Evolutionary conservation across 768 basidiomycete genomes (phyloP).

Genomic region (Phlegmacium glaucopus): DNA sequence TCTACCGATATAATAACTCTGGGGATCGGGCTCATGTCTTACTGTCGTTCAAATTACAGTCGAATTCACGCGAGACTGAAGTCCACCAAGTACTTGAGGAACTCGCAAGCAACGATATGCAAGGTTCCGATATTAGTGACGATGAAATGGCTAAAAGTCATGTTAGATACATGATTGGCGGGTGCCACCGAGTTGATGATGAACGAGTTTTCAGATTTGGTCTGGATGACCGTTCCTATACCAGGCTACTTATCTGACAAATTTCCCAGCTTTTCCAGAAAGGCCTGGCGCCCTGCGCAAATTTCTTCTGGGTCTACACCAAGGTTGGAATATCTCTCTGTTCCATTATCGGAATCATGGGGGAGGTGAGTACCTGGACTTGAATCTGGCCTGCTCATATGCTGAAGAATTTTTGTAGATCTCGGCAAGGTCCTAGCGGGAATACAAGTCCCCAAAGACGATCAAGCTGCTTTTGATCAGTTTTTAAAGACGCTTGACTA

Average conservation of each 20-base stretch:
- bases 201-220: constrained; percentile 94
- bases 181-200: constrained; percentile 68
- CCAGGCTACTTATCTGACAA: constrained; percentile 2
- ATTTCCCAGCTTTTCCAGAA: constrained; percentile 84
- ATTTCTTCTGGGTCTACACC: constrained; percentile 80
- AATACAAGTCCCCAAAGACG: constrained; percentile 80
- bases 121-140: constrained; percentile 86
- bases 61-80: constrained; percentile 55
- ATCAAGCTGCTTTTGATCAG: constrained; percentile 61
- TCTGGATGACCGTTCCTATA: constrained; percentile 31
- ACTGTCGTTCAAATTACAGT: constrained; percentile 83
- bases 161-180: constrained; percentile 92
- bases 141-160: constrained; percentile 96
- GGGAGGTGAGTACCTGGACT: constrained; percentile 58
- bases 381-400: background rate
- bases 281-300: constrained; percentile 87
- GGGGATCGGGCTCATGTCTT: constrained; percentile 79
- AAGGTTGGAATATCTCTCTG: constrained; percentile 91
- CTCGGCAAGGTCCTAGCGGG: constrained; percentile 91
- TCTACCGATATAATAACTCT: constrained; percentile 81
- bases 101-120: constrained; percentile 70
- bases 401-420: constrained; percentile 43
- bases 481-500: constrained; percentile 84
- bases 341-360: constrained; percentile 99
- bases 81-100: constrained; percentile 59